Percentiles rank a stretch among this genome's conserved stretches.
Evolutionary conservation across 352 stramenopile genomes (phyloP).

Genomic region (Pythium dissotocum): DNA sequence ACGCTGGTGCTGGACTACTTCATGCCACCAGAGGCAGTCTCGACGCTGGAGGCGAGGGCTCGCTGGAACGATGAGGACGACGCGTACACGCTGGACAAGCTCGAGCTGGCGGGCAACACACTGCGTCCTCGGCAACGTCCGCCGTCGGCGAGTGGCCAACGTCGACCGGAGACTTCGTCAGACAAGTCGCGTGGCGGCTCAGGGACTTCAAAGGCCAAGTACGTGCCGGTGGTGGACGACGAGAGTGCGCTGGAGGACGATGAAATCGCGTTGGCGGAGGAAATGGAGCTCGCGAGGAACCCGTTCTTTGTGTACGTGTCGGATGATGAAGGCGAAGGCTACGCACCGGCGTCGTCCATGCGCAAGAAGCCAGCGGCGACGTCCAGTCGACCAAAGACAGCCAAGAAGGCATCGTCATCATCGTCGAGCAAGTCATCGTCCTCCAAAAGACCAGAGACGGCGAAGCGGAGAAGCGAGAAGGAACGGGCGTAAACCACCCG

Average conservation of each 20-base stretch:
- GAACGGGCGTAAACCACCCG: constrained; percentile 5
- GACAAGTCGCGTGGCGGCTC: constrained; percentile 44
- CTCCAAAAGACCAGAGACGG: constrained; percentile 61
- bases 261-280: constrained; percentile 63
- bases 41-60: constrained; percentile 56
- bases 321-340: constrained; percentile 79
- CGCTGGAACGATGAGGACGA: constrained; percentile 80
- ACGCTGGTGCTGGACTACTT: constrained; percentile 93
- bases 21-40: constrained; percentile 65
- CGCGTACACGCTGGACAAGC: constrained; percentile 64
- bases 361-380: constrained; percentile 40
- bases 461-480: constrained; percentile 62
- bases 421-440: constrained; percentile 43
- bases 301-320: constrained; percentile 86
- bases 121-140: constrained; percentile 60
- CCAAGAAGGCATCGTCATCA: constrained; percentile 51
- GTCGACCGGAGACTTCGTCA: constrained; percentile 68
- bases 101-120: constrained; percentile 77
- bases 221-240: constrained; percentile 31
- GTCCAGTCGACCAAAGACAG: constrained; percentile 48
- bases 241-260: constrained; percentile 47
- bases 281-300: constrained; percentile 71
- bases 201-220: constrained; percentile 39
- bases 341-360: constrained; percentile 55
- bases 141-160: constrained; percentile 67